Evolutionary conservation across 108 stramenopile genomes (phyloP), one percentile per base, ranked within the genome.

Genomic region (Nitzschia palea): DNA sequence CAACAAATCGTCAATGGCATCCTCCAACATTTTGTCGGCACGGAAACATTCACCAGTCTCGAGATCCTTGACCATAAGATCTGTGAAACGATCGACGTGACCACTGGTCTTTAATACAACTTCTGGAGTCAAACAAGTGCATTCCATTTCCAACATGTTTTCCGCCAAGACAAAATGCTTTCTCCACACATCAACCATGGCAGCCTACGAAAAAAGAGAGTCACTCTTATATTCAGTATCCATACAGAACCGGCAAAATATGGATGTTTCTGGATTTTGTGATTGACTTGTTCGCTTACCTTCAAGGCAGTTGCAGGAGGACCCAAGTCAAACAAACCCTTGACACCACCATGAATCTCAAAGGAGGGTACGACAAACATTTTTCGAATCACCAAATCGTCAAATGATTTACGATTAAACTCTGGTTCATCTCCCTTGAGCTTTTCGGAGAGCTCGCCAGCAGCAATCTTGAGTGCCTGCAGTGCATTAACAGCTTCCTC

Each of bases 41-140:
- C 98, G 90, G 74, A 94, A 93, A 60, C 97, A 97, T 67, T 97
- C 96, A 3, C 95, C 96, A 33, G 81, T 90, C 26, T 74, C 84
- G 5, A 78, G 70, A 67, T 97, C 94, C 60, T 90, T 95, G 28
- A 98, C 99, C 99, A 99, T 99, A 56, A 99, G 85, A 85, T 99
- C 99, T n/a, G 97, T 97, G 77, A 99, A 99, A 3, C 96, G 92
- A 67, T 99, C 99, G 26, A 99, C 99, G 77, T 99, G 99, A 14
- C 99, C 99, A 55, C 93, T 95, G 0, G 99, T 97, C 74, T 98
- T 96, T 29, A 99, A 78, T 3, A 99, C 99, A 4, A 78, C 80
- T 62, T 95, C 86, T 23, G 99, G 97, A 20, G 99, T 99, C 43
- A 99, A 84, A 62, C 89, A 93, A 40, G 99, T 99, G 69, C 97